phyloP scores from a whole-genome alignment of 441 rosid genomes.

The Flueggea neowawraea region DNA sequence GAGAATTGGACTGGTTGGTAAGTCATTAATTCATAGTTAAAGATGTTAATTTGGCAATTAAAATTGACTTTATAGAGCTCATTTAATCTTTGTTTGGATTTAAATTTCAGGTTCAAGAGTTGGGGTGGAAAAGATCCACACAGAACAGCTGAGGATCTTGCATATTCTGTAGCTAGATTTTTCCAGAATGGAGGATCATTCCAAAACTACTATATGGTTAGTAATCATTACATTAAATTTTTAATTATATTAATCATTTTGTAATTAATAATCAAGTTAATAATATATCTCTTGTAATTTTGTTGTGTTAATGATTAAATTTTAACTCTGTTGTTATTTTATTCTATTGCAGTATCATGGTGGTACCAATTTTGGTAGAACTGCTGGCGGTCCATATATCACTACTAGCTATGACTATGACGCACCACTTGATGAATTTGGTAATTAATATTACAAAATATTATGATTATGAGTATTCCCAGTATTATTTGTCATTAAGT shows the following conservation, averaged over 20 bases:
- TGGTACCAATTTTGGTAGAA: constrained; percentile 75
- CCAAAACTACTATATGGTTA: constrained; percentile 77
- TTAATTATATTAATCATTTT: no score
- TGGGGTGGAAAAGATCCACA: constrained; percentile 54
- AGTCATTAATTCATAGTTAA: neutral
- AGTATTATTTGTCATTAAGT: no score
- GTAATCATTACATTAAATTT: neutral
- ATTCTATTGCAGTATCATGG: constrained; percentile 55
- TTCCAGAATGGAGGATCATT: constrained; percentile 55
- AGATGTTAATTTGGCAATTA: neutral
- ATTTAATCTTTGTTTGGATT: neutral
- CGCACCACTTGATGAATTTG: constrained; percentile 71
- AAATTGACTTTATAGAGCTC: neutral
- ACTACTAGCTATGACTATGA: constrained; percentile 62
- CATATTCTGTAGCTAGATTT: constrained; percentile 62
- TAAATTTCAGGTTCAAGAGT: constrained; percentile 36
- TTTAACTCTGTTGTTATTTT: neutral
- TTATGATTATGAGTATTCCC: neutral
- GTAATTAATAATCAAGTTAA: no score
- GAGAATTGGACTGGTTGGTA: constrained; percentile 74
- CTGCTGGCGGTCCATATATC: constrained; percentile 64
- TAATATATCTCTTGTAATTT: no score
- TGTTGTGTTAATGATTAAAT: neutral
- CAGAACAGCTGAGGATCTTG: constrained; percentile 65
- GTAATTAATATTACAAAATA: constrained; percentile 20